phyloP scores from a whole-genome alignment of 2,329 filamentous ascomycete genomes.

The Blumeria graminis region DNA sequence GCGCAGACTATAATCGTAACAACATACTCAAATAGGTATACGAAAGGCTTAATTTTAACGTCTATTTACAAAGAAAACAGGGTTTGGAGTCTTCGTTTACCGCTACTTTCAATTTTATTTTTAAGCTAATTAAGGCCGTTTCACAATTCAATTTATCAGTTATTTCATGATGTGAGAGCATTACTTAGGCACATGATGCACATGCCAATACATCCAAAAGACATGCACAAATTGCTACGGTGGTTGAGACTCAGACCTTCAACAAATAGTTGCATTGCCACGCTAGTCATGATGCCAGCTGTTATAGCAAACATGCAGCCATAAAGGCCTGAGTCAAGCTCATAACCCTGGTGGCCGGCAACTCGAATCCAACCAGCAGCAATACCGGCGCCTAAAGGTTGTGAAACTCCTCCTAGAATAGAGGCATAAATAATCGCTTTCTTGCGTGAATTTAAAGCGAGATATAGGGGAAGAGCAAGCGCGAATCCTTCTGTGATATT shows the following conservation, averaged over 20 bases:
- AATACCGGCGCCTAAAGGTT: constrained; percentile 64
- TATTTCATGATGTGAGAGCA: constrained; percentile 41
- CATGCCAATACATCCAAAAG: constrained; percentile 73
- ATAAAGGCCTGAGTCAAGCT: constrained; percentile 35
- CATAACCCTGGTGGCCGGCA: constrained; percentile 27
- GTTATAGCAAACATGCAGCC: constrained; percentile 71
- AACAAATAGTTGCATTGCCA: constrained; percentile 69
- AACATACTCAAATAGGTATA: neutral
- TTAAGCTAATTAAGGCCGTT: too few relatives aligned
- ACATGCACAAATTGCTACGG: constrained; percentile 50
- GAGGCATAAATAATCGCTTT: constrained; percentile 70
- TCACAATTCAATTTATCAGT: too few relatives aligned
- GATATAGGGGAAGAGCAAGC: constrained; percentile 76
- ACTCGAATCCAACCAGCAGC: constrained; percentile 72
- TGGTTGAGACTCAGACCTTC: constrained; percentile 70
- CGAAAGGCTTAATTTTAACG: too few relatives aligned
- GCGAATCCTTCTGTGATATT: constrained; percentile 96
- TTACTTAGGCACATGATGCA: constrained; percentile 62
- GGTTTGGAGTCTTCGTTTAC: neutral
- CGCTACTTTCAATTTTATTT: neutral
- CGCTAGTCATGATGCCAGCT: constrained; percentile 85
- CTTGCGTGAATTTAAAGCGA: constrained; percentile 58
- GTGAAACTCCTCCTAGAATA: constrained; percentile 61
- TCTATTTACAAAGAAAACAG: too few relatives aligned
- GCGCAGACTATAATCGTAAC: too few relatives aligned